phyloP scores from a whole-genome alignment of 2,329 filamentous ascomycete genomes.

The Ophiostoma quercus region DNA sequence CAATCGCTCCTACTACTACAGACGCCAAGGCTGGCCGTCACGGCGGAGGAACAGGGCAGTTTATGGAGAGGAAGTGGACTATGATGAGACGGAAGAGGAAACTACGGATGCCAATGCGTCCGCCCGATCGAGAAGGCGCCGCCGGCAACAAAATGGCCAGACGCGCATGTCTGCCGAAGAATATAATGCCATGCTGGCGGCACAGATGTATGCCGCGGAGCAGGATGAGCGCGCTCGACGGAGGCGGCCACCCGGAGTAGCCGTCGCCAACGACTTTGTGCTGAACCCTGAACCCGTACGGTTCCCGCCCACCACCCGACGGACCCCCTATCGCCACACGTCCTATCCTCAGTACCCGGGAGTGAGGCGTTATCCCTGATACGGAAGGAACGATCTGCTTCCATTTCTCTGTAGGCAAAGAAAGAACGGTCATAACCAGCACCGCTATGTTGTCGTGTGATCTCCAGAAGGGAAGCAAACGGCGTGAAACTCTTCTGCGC shows the following conservation, averaged over 20 bases:
- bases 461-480: background rate
- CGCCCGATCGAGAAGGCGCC: slow-evolving; percentile 9
- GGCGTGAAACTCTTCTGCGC: too few species aligned
- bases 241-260: slow-evolving; percentile 16
- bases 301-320: slow-evolving; percentile 24
- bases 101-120: background rate
- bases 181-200: background rate
- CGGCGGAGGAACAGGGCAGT: background rate
- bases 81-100: slow-evolving; percentile 1
- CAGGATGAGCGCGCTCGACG: background rate
- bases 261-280: slow-evolving; percentile 12
- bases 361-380: slow-evolving; percentile 4
- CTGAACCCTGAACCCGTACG: slow-evolving; percentile 26
- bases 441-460: background rate
- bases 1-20: background rate
- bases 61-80: background rate
- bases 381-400: background rate
- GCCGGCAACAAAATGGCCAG: background rate
- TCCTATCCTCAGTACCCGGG: slow-evolving; percentile 16
- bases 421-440: background rate
- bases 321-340: slow-evolving; percentile 20
- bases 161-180: background rate
- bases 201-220: background rate
- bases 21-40: slow-evolving; percentile 11
- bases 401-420: too few species aligned